Base-by-base conservation (phyloP, 1,284 basidiomycete genomes). In the Pseudozyma hubeiensis region DNA sequence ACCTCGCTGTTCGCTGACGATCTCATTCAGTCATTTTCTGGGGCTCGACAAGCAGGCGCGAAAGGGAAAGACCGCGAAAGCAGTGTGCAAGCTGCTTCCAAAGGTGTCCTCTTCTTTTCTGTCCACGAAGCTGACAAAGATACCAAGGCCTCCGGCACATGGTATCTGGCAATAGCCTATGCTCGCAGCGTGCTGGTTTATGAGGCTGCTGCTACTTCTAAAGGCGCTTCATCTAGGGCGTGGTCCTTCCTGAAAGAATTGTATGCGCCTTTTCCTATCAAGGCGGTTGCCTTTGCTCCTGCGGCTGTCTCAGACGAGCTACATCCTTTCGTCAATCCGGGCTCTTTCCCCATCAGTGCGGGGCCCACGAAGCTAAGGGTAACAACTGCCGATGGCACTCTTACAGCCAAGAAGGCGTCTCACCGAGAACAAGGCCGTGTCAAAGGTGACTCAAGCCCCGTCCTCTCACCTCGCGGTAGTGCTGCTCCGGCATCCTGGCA, bases 211-310 rank as follows among this genome's bases (percentile, higher is more conserved):
- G 35, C 35, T 5, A 50, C 67, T n/a, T 57, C 75, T 3, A 58
- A 45, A 33, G n/a, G 43, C n/a, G 64, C 55, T 4, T 41, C 55
- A 6, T 43, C 59, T 14, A 60, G 78, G 3, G 72, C 78, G 33
- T 79, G 75, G 76, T 66, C 68, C 13, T 76, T 66, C 24, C 52
- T 79, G 24, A 74, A 75, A 43, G 76, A 79, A 51, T 62, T 77
- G 16, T 79, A 78, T 40, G 70, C 72, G 7, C 78, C 78, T 7
- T 68, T 72, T 34, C 53, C 67, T 5, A 56, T 71, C 49, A 76
- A 76, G 39, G 69, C 69, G 7, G 65, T 75, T 30, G 53, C 72
- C 5, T 77, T 78, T 43, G 63, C 70, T 4, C 69, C 69, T 5
- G 59, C 63, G 19, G 51, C 62, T 11, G 72, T 74, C 6, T 51